These are phyloP conservation scores for Phytophthora macrochlamydospora DNA, from an alignment of 352 stramenopile genomes.

Conservation along the genomic window DNA sequence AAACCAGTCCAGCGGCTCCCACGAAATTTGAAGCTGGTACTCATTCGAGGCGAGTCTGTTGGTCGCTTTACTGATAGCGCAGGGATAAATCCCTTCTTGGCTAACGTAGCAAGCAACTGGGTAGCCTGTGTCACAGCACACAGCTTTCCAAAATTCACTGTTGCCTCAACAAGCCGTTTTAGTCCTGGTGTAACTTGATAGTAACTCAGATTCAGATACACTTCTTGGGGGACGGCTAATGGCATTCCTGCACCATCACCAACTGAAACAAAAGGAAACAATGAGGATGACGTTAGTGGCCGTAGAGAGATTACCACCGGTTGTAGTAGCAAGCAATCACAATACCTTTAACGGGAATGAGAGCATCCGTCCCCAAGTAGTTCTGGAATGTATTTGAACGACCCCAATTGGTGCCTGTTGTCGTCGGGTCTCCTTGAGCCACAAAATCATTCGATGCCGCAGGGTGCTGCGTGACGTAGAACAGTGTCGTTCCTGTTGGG, in stretches of 20 bases:
- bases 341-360: slow-evolving; percentile 79
- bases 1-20: slow-evolving; percentile 92
- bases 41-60: slow-evolving; percentile 61
- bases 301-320: no score
- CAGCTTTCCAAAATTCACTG: slow-evolving; percentile 73
- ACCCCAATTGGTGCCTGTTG: slow-evolving; percentile 57
- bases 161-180: slow-evolving; percentile 70
- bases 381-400: slow-evolving; percentile 50
- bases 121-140: slow-evolving; percentile 73
- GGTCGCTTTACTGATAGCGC: slow-evolving; percentile 68
- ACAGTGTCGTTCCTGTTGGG: slow-evolving; percentile 74
- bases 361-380: slow-evolving; percentile 64
- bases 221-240: slow-evolving; percentile 65
- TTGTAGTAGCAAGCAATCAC: background rate
- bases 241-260: slow-evolving; percentile 44
- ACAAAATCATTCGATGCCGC: slow-evolving; percentile 67
- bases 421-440: slow-evolving; percentile 25
- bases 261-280: slow-evolving; percentile 25
- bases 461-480: slow-evolving; percentile 88
- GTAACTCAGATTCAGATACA: slow-evolving; percentile 81
- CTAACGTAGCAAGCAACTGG: slow-evolving; percentile 66
- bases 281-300: no score
- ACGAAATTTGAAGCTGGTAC: slow-evolving; percentile 91
- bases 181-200: slow-evolving; percentile 71
- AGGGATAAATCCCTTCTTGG: slow-evolving; percentile 74